A percentile compares a stretch with the other conserved stretches of the same genome.
These are phyloP conservation scores for Pseudogymnoascus sp. DNA, from an alignment of 2,329 filamentous ascomycete genomes.

Conservation along the genomic window DNA sequence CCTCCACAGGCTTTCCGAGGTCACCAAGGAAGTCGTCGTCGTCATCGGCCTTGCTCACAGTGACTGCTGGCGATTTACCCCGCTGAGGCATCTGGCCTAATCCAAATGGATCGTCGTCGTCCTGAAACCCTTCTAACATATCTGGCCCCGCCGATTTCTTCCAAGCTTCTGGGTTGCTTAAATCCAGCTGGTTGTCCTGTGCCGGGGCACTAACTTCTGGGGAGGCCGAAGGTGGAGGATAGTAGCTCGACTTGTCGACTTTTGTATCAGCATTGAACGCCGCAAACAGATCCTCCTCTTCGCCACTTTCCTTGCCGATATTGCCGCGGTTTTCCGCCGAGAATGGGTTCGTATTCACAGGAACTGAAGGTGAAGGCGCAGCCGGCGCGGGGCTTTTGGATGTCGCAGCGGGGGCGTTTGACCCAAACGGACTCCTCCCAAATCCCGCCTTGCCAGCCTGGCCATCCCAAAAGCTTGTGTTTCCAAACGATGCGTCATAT, in stretches of 20 bases:
- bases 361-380: conserved; percentile 24
- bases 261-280: conserved; percentile 59
- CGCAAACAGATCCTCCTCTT: conserved; percentile 58
- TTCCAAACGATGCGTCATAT: conserved; percentile 70
- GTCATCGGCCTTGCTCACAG: conserved; percentile 32
- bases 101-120: conserved; percentile 83
- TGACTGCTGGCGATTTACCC: conserved; percentile 23
- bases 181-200: conserved; percentile 38
- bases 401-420: conserved; percentile 35
- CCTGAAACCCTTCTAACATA: conserved; percentile 32
- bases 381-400: conserved; percentile 41
- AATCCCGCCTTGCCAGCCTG: conserved; percentile 44
- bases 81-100: conserved; percentile 53
- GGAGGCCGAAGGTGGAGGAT: conserved; percentile 44
- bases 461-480: conserved; percentile 66
- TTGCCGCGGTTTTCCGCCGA: conserved; percentile 25
- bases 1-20: conserved; percentile 55
- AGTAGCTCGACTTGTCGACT: conserved; percentile 59
- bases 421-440: conserved; percentile 16
- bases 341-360: conserved; percentile 23
- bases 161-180: conserved; percentile 50
- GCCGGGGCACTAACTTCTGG: conserved; percentile 29
- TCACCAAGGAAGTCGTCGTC: conserved; percentile 61
- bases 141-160: conserved; percentile 26
- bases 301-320: conserved; percentile 19